These are phyloP conservation scores for Apiotrichum mycotoxinovorans DNA, from an alignment of 1,284 basidiomycete species.

Conservation along the genomic window DNA sequence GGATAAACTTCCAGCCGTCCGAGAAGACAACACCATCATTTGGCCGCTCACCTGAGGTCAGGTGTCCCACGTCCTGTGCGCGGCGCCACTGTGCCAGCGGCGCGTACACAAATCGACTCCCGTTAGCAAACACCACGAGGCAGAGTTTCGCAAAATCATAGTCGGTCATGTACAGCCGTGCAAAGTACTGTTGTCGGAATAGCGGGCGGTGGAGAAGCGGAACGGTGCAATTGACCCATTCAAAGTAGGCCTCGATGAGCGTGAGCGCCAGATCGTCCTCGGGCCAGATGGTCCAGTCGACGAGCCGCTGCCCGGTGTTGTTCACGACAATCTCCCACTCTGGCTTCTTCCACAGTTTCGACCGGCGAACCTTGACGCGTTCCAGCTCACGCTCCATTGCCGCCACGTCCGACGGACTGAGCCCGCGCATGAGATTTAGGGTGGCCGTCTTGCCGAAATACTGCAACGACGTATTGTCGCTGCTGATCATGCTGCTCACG, in stretches of 20 bases:
- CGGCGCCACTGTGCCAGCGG: conserved; percentile 16
- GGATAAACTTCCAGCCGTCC: conserved; percentile 69
- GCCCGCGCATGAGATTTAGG: not conserved
- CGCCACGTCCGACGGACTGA: not conserved
- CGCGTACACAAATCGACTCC: conserved; percentile 60
- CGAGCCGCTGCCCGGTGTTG: conserved; percentile 26
- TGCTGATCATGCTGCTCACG: not conserved
- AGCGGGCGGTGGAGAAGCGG: conserved; percentile 71
- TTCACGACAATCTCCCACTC: conserved; percentile 44
- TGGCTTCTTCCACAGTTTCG: conserved; percentile 39
- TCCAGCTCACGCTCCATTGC: not conserved
- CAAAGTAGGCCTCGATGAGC: conserved; percentile 69
- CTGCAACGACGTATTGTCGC: not conserved
- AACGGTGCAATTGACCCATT: conserved; percentile 58
- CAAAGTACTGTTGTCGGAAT: conserved; percentile 61
- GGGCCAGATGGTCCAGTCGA: conserved; percentile 44
- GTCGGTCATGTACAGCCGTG: conserved; percentile 60
- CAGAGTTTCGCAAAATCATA: conserved; percentile 63
- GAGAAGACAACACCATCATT: conserved; percentile 49
- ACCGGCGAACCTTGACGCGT: conserved; percentile 21
- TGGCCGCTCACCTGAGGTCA: conserved; percentile 30
- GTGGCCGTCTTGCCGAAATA: not conserved
- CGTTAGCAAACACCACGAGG: conserved; percentile 69
- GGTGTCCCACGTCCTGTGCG: conserved; percentile 23
- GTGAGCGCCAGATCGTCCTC: conserved; percentile 56